Conservation (phyloP, 2,329 filamentous ascomycete species). For the Cladosporium cucumerinum region DNA sequence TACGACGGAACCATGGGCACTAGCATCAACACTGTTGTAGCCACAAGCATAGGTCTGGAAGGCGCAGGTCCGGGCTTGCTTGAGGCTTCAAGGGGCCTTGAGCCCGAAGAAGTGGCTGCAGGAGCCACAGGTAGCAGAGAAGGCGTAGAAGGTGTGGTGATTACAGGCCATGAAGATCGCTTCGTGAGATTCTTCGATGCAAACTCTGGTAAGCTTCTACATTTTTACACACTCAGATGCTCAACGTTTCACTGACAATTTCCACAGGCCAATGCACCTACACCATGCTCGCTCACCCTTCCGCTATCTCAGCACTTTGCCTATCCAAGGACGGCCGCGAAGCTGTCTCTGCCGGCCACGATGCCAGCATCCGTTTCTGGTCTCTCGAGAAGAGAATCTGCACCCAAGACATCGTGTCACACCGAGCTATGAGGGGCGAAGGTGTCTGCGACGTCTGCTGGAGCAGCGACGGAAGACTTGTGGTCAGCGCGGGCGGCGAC, state of each 20-base stretch:
- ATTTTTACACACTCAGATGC: not conserved
- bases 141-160: constrained; percentile 82
- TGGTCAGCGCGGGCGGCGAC: constrained; percentile 91
- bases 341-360: constrained; percentile 92
- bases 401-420: constrained; percentile 90
- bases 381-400: constrained; percentile 92
- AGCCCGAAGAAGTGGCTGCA: constrained; percentile 70
- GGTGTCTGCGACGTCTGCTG: constrained; percentile 92
- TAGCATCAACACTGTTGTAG: constrained; percentile 85
- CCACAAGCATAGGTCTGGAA: constrained; percentile 73
- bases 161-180: constrained; percentile 93
- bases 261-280: constrained; percentile 92
- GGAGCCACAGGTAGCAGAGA: constrained; percentile 79
- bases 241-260: not conserved
- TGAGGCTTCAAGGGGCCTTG: constrained; percentile 61
- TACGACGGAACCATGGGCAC: constrained; percentile 83
- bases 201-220: constrained; percentile 77
- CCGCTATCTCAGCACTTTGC: constrained; percentile 85
- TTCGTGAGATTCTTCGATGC: constrained; percentile 98
- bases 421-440: constrained; percentile 92
- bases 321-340: constrained; percentile 91
- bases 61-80: constrained; percentile 48
- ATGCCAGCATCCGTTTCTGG: constrained; percentile 95
- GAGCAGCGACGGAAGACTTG: constrained; percentile 92
- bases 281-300: constrained; percentile 94